These are phyloP conservation scores for Diutina sp. DNA, from an alignment of 1,139 yeast genomes.

Conservation along the genomic window DNA sequence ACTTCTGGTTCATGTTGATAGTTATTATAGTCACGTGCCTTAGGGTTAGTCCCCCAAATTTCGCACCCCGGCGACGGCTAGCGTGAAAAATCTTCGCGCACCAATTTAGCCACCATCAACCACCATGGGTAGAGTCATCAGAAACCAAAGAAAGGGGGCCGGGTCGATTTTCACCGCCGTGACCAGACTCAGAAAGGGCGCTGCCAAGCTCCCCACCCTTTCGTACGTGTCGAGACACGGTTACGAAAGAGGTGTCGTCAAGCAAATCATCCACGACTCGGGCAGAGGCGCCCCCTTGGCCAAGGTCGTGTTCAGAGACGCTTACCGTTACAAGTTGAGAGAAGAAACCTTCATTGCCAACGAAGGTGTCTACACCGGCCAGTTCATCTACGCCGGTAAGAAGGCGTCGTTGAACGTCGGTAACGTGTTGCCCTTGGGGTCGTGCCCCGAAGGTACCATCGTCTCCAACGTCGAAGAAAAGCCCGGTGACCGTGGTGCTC, in stretches of 20 bases:
- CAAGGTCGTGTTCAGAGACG: conserved; percentile 98
- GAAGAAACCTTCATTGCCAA: conserved; percentile 98
- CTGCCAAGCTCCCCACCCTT: conserved; percentile 98
- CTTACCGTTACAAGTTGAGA: conserved; percentile 96
- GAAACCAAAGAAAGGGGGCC: conserved; percentile 99
- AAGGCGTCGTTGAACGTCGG: conserved; percentile 96
- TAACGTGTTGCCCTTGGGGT: conserved; percentile 92
- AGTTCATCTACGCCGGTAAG: conserved; percentile 97
- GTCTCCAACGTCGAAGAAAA: conserved; percentile 97
- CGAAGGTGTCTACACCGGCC: conserved; percentile 99
- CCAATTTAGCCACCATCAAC: background rate
- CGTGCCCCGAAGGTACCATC: conserved; percentile 99
- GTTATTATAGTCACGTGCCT: background rate
- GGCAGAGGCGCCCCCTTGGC: conserved; percentile 99
- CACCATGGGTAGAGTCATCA: conserved; percentile 92
- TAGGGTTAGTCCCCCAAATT: background rate
- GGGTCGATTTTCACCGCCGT: conserved; percentile 99
- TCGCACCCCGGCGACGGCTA: background rate
- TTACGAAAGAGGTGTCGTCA: conserved; percentile 97
- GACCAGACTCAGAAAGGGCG: conserved; percentile 99
- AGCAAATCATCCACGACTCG: conserved; percentile 98
- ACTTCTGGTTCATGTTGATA: background rate
- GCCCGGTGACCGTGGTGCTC: conserved; percentile 99
- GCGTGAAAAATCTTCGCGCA: conserved; percentile 1
- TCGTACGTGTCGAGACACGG: conserved; percentile 99